Conservation (phyloP, 345 rosid genomes). For the Mangifera indica region DNA sequence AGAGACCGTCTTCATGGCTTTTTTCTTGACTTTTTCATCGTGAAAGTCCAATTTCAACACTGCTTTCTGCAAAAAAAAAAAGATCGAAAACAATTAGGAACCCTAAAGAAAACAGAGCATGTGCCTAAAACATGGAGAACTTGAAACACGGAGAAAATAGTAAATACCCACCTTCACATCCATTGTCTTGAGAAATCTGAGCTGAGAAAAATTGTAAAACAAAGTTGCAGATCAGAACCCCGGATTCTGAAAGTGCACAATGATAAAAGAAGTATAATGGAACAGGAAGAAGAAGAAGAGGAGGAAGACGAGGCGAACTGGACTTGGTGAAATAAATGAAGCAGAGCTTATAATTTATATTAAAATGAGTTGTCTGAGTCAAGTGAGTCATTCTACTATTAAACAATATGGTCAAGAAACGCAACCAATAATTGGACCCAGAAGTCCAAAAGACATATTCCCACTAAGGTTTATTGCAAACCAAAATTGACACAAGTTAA, state of each 20-base stretch:
- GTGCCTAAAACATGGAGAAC: not conserved
- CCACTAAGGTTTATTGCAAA: no score
- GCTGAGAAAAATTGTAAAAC: not conserved
- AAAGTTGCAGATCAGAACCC: not conserved
- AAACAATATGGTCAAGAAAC: not conserved
- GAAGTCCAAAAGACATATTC: no score
- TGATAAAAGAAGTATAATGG: not conserved
- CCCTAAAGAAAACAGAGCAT: not conserved
- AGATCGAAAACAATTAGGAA: not conserved
- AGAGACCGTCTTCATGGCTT: constrained; percentile 52
- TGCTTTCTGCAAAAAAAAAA: constrained; percentile 44
- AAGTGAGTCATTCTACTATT: not conserved
- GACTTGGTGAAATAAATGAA: no score
- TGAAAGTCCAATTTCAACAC: constrained; percentile 44
- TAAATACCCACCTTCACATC: constrained; percentile 15
- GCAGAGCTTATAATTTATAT: not conserved
- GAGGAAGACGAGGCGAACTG: not conserved
- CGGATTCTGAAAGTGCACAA: not conserved
- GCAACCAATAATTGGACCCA: not conserved
- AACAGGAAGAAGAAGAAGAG: not conserved
- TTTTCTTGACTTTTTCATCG: constrained; percentile 44
- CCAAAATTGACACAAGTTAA: no score
- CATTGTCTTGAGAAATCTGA: not conserved
- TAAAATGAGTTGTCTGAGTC: not conserved
- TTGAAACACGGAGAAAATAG: not conserved